Conservation (phyloP, 2,329 filamentous ascomycete species). For the Epichloe gansuensis region DNA sequence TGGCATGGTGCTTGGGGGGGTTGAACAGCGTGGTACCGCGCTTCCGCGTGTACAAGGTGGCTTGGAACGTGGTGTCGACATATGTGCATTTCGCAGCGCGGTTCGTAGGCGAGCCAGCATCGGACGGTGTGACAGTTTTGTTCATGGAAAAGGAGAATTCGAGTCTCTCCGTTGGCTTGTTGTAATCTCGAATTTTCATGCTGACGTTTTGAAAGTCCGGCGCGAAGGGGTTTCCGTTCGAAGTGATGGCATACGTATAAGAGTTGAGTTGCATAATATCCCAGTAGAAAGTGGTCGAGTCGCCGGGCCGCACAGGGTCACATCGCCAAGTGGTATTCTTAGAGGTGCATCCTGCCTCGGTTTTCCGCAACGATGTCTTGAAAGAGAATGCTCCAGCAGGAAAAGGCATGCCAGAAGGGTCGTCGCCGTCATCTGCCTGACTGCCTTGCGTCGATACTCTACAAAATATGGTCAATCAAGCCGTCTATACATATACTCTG, state of each 20-base stretch:
- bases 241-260: conserved; percentile 39
- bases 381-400: conserved; percentile 52
- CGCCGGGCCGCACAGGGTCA: conserved; percentile 36
- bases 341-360: conserved; percentile 43
- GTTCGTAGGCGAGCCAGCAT: conserved; percentile 27
- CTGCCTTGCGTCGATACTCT: conserved; percentile 4
- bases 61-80: conserved; percentile 40
- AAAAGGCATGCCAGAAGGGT: conserved; percentile 24
- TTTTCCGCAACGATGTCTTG: conserved; percentile 41
- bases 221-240: conserved; percentile 38
- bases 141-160: conserved; percentile 41
- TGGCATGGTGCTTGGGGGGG: conserved; percentile 1
- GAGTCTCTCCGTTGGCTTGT: conserved; percentile 39
- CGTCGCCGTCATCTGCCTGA: neutral
- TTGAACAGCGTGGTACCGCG: conserved; percentile 13
- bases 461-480: too few species aligned
- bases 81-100: conserved; percentile 43
- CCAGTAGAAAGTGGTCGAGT: conserved; percentile 47
- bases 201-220: conserved; percentile 41
- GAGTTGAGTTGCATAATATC: conserved; percentile 33
- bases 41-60: conserved; percentile 44
- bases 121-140: conserved; percentile 38
- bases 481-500: too few species aligned
- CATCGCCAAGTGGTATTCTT: conserved; percentile 48
- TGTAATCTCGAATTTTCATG: conserved; percentile 34